Evolutionary conservation across 73 alveolate genomes (phyloP).

Genomic region (Tetrahymena borealis): DNA sequence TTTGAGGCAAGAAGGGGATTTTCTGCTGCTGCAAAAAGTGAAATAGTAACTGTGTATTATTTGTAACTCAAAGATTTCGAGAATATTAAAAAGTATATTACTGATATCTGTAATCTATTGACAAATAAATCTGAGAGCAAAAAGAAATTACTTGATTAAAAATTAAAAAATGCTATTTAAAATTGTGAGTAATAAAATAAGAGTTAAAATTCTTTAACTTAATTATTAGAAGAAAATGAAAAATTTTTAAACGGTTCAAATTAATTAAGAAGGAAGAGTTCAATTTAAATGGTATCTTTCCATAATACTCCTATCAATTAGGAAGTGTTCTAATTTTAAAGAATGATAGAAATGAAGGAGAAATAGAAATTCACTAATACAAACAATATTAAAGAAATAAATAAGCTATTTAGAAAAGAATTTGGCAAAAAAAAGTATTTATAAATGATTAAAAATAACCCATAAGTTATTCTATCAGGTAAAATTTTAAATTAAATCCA

Average conservation of each 20-base stretch:
- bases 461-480: neutral
- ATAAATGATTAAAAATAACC: neutral
- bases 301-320: no score
- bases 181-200: neutral
- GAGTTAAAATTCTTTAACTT: no score
- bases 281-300: no score
- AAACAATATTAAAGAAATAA: neutral
- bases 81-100: neutral
- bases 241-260: no score
- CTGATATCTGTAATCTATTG: neutral
- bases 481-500: neutral
- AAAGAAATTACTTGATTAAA: neutral
- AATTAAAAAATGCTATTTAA: neutral
- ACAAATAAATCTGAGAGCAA: neutral
- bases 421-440: neutral
- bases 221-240: no score
- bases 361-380: neutral
- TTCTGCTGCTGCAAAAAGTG: neutral
- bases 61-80: neutral
- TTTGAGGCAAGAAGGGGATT: neutral
- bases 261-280: no score
- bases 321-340: no score
- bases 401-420: neutral
- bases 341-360: neutral
- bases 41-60: neutral